Conservation (phyloP, 1,284 basidiomycete genomes). For the Gymnopus androsaceus region DNA sequence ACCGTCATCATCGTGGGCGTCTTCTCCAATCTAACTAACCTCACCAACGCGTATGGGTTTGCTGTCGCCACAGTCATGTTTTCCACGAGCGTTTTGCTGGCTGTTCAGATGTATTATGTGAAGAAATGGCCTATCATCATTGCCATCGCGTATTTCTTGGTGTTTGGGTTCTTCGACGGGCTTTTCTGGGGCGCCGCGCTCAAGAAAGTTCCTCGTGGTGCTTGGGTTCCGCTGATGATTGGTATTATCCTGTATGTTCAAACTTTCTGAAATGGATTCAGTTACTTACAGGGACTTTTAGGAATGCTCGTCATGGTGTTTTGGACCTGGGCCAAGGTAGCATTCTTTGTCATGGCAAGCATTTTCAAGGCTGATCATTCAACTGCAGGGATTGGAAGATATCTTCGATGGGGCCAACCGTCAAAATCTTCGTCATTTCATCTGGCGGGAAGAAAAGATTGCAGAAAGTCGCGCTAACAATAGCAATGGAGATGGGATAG, state of each 20-base stretch:
- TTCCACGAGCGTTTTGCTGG: conserved; percentile 55
- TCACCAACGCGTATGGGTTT: conserved; percentile 57
- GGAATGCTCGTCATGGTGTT: conserved; percentile 53
- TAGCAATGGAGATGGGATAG: conserved; percentile 14
- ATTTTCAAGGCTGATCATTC: not conserved
- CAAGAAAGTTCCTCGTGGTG: conserved; percentile 62
- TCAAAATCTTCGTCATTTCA: conserved; percentile 43
- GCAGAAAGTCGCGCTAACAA: conserved; percentile 3
- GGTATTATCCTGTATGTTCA: conserved; percentile 45
- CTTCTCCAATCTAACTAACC: conserved; percentile 51
- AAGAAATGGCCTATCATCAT: conserved; percentile 50
- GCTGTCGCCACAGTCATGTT: conserved; percentile 68
- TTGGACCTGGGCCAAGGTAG: conserved; percentile 65
- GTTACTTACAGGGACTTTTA: not conserved
- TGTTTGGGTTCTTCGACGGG: conserved; percentile 65
- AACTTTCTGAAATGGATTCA: not conserved
- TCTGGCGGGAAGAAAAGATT: conserved; percentile 11
- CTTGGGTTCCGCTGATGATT: conserved; percentile 65
- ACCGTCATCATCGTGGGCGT: conserved; percentile 59
- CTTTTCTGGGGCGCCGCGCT: conserved; percentile 65
- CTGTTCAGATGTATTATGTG: conserved; percentile 59
- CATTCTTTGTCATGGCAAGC: not conserved
- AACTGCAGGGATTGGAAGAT: conserved; percentile 53
- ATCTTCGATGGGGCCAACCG: conserved; percentile 56
- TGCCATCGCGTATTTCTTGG: conserved; percentile 49